Evolutionary conservation across 768 basidiomycete genomes (phyloP), one percentile per base, ranked within the genome.

Genomic region (Pholiota conissans): DNA sequence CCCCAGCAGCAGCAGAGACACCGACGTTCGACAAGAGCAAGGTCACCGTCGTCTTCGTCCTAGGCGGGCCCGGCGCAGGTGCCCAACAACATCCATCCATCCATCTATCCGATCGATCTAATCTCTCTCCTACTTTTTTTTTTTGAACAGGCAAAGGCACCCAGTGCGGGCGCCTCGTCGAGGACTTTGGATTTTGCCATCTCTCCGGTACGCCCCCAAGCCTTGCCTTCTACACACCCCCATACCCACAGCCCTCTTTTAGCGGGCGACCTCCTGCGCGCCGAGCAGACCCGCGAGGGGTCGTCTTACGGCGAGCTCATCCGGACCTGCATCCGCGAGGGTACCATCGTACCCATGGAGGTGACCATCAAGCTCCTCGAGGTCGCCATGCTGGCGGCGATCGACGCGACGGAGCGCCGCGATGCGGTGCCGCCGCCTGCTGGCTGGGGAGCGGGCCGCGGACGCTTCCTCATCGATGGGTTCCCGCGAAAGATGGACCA

Each of bases 401-500:
- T 56, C 55, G 35, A 32, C 30, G 30, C 13, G 7, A 13, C 47
- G n/a, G 48, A 30, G 14, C 55, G 39, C 34, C 34, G 35, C 32
- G 30, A 29, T 16, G 27, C 47, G 35, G 84, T 83, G 11, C 69
- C 95, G 35, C 56, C 73, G 0, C 76, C 77, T 10, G 74, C 79
- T 6, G 86, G 83, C 20, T 95, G 93, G 93, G 71, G 70, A 8
- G 75, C 83, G 29, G 91, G 89, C 24, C 76, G 74, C 52, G 93
- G 92, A 30, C 86, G 93, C 46, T 99, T 98, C 79, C 80, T 98
- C 65, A 87, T 99, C 60, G 96, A 99, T 61, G 97, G 96, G 1
- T 98, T 98, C 75, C 97, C 96, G 54, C 84, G 96, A 59, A 95
- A 98, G 79, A 95, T 98, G 94, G 97, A 99, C 70, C 97, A 99